These are phyloP conservation scores for Amanita rubescens DNA, from an alignment of 768 basidiomycete genomes.

Conservation along the genomic window DNA sequence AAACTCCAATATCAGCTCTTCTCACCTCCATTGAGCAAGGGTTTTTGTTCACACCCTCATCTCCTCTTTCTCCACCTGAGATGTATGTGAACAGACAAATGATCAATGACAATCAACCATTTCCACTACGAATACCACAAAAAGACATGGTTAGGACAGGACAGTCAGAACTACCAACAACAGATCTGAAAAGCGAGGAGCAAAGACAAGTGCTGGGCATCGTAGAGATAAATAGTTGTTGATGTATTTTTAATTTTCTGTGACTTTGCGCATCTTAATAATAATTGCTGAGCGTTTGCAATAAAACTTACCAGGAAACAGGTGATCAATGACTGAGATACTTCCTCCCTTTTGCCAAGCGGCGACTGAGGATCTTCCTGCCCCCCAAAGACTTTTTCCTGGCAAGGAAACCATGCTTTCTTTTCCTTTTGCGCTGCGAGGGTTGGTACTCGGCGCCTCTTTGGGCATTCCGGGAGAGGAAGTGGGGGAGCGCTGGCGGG, in stretches of 20 bases:
- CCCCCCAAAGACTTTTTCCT: constrained; percentile 64
- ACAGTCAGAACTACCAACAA: neutral
- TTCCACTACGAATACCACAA: constrained; percentile 1
- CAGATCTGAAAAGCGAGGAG: neutral
- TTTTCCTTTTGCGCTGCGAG: constrained; percentile 88
- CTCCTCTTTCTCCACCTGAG: constrained; percentile 52
- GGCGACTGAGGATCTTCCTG: constrained; percentile 61
- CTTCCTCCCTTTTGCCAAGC: constrained; percentile 70
- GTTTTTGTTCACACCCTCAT: constrained; percentile 58
- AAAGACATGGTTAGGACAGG: neutral
- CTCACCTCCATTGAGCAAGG: constrained; percentile 58
- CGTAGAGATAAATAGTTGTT: constrained; percentile 2
- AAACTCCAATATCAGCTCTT: constrained; percentile 63
- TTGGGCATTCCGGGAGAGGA: constrained; percentile 49
- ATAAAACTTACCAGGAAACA: neutral
- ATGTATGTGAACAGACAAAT: constrained; percentile 22
- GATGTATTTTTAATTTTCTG: neutral
- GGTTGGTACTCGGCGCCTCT: constrained; percentile 94
- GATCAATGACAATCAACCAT: neutral
- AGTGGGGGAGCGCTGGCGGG: constrained; percentile 12
- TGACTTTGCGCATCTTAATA: too few species aligned
- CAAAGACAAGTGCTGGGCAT: neutral
- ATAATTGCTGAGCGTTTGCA: neutral
- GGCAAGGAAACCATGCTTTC: constrained; percentile 86
- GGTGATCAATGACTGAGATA: constrained; percentile 64